Evolutionary conservation across 805 yeast genomes (phyloP), one percentile per base, ranked within the genome.

Genomic region (Brettanomyces sp.): DNA sequence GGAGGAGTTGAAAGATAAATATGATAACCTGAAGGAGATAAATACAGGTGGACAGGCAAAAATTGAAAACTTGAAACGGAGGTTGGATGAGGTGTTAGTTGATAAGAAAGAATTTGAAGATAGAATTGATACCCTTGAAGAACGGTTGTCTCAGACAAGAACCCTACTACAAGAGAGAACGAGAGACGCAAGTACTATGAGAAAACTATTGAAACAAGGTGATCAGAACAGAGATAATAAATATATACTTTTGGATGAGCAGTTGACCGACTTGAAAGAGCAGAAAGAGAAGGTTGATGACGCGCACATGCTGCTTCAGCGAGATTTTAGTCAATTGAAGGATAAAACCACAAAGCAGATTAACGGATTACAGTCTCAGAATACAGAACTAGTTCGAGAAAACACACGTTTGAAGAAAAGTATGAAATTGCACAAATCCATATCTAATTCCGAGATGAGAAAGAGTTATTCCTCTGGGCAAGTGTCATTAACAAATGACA

Each of bases 71-170:
- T 55, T 78, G 48, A 81, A 75, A 54, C 81, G 78, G 51, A 88
- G 85, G 58, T 76, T 80, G 48, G 91, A 86, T 44, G 95, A 87
- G 55, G 60, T 85, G 43, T 57, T 72, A 3, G 74, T 84, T 73
- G 77, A 85, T 45, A 64, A 80, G 36, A 75, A 76, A 49, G 98
- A 93, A 54, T 67, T 80, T 1, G 73, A 71, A 39, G 70, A 70
- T 45, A 73, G 77, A 50, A 69, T 77, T 22, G 89, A 85, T 47
- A 74, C 79, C 2, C 60, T 90, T 28, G 89, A 85, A 53, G 95
- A 88, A 47, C 96, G 90, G 57, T 65, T 91, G n/a, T 68, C 74
- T 9, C 97, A 90, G 47, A 69, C 85, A 4, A 74, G 87, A 46
- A 74, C 77, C 32, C 69, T 81, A 62, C 63, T 90, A 3, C 93